Conservation (phyloP, 164 flowering plant genomes). For the Magnolia kwangsiensis region DNA sequence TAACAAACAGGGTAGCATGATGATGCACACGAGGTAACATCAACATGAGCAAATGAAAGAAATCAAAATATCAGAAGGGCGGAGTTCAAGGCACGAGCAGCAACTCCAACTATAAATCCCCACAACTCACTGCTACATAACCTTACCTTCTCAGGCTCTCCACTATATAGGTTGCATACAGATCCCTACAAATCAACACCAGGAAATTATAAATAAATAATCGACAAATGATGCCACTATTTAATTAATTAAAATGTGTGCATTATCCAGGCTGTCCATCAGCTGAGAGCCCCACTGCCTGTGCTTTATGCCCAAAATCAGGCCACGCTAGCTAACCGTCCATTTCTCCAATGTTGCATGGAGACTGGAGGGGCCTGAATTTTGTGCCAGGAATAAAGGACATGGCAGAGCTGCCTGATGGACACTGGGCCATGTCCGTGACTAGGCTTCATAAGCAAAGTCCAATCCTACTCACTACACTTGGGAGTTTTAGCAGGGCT, state of each 20-base stretch:
- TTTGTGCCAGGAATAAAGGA: too few relatives aligned
- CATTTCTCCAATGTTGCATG: too few relatives aligned
- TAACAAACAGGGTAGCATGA: too few relatives aligned
- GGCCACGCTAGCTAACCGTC: too few relatives aligned
- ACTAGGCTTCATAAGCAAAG: not conserved
- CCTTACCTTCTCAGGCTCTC: constrained; percentile 54
- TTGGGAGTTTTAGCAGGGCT: not conserved
- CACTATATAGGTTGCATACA: constrained; percentile 33
- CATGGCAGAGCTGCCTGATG: not conserved
- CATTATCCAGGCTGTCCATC: not conserved
- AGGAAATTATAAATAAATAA: constrained; percentile 1
- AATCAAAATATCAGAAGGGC: not conserved
- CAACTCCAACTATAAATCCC: not conserved
- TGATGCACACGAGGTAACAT: not conserved
- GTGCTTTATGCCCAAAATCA: too few relatives aligned
- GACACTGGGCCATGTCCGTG: not conserved
- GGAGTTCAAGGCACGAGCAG: not conserved
- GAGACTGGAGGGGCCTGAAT: too few relatives aligned
- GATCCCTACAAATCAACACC: constrained; percentile 38
- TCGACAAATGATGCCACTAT: not conserved
- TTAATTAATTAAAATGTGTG: not conserved
- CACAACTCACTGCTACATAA: not conserved
- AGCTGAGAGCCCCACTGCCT: not conserved
- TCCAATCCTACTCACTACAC: not conserved
- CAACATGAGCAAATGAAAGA: not conserved